Base-by-base conservation (phyloP, 805 yeast species). In the Candida sonorensis region DNA sequence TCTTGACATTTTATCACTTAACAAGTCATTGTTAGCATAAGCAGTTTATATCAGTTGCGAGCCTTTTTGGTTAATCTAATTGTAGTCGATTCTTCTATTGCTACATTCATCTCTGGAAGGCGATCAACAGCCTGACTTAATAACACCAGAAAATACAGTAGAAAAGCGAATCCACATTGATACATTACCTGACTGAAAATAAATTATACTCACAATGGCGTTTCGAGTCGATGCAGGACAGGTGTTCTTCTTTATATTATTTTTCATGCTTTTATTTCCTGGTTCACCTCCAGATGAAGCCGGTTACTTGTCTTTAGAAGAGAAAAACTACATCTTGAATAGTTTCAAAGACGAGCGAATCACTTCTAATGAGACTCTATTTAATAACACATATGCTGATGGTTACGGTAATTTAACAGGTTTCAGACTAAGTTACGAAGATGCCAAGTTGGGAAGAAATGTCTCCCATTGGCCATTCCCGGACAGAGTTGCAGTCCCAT, bases 371-470 rank as follows among this genome's bases (percentile, higher is more conserved):
- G 40, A 52, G 15, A 20, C 53, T 2, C 53, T 79, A 21, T 43
- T 40, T 10, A 58, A 64, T 23, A 51, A 71, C 26, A 63, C 69
- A 1, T 78, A 68, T 51, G 34, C 50, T 13, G 38, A 56, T 4
- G 85, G 83, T 5, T 78, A 77, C 50, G 81, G 82, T 1, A 80
- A 82, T 45, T 53, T 84, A 11, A 81, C 92, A 0, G 95, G 95
- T 4, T 72, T 79, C 36, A 67, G 65, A 45, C 55, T 79, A 21
- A 73, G 85, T 19, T 84, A 82, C 44, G 61, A 65, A 8, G 94
- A 81, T 53, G 67, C 64, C 11, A 14, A 67, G 2, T 51, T 60
- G 5, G 69, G 70, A 10, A 56, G 66, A 30, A 62, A 63, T 17
- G 61, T 56, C 1, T 65, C 68, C 38, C 65, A 73, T 0, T 79